Evolutionary conservation across 106 monocot species (phyloP), one percentile per base, ranked within the genome.

Genomic region (Iris macrosiphon): DNA sequence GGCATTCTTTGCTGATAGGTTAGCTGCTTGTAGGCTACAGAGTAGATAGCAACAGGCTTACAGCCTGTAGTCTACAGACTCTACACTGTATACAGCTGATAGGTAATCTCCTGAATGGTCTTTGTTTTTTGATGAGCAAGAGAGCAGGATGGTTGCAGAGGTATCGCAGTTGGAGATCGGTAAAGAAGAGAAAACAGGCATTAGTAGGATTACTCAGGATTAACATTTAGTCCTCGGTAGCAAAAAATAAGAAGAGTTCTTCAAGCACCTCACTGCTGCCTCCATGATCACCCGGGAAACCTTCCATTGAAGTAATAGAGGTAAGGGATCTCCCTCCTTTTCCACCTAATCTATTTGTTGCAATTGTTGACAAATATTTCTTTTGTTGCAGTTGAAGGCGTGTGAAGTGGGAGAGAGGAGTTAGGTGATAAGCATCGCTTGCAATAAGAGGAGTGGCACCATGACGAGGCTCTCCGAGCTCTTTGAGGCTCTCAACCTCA

Each of bases 401-500:
- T 45, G 59, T 31, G 76, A 71, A 16, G 61, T 76, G 11, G 81
- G 79, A 4, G 76, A 82, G 0, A 61, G 38, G 29, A 68, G 69
- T 13, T 40, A 67, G 44, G 57, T 72, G 1, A 55, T 89, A 15
- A 89, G 82, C 63, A 56, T 88, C 49, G 75, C 73, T 3, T 95
- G 85, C 76, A 72, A 65, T 53, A 85, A 77, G 72, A 75, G 72
- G 52, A 79, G 64, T 26, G 61, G 71, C 51, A 76, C 79, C 5
- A 62, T 89, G 94, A 64, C 44, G 17, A 64, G 45, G 27, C 32
- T 95, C 2, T 82, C 79, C 33, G 39, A 85, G 45, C 46, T 72
- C 25, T 66, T 95, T 45, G 70, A 82, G 65, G 68, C 62, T 4
- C 81, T 95, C 37, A 57, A 72, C 43, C 73, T 95, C 57, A 73